Base-by-base conservation (phyloP, 2,329 filamentous ascomycete genomes). In the Aaosphaeria arxii region DNA sequence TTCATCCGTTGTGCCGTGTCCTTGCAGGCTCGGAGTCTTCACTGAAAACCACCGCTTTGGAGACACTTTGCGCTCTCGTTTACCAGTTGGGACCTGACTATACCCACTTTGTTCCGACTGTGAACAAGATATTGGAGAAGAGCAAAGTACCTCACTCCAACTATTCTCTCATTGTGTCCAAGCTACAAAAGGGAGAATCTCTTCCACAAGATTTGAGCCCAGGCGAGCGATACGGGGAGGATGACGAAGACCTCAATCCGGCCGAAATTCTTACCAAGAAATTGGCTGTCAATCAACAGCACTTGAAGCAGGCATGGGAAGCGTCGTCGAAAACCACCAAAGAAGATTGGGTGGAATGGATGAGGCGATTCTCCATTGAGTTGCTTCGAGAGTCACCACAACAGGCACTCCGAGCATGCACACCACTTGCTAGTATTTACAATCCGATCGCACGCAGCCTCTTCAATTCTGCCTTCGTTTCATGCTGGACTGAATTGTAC, bases 271-370 rank as follows among this genome's bases (percentile, higher is more conserved):
- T 86, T 1, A 89, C 88, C 9, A 96, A 96, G 77, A 97, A 97
- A 71, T 80, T 97, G 32, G 91, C 95, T 52, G 92, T 97, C 71
- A 99, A 99, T 58, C 91, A 96, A 44, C 91, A 97, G 54, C 95
- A 99, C 75, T 77, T 99, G 24, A 96, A 97, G 71, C 87, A 88
- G 54, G 94, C 95, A 0, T 99, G 94, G 94, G 94, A 97, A 60
- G 94, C 95, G 0, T 91, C 87, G 50, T 91, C 95, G 51, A 96
- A 96, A 66, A 96, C 92, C 0, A 99, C 94, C 7, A 91, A 91
- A 61, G 94, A 99, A 66, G 94, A 99, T 71, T 99, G 94, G 94
- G 89, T 96, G 62, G 94, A 99, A 70, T 99, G 94, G 94, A 90
- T 99, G 72, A 85, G 95, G 52, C 83, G 92, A 30, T 96, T 99